These are phyloP conservation scores for Penicillium sp. DNA, from an alignment of 2,329 filamentous ascomycete genomes.

Conservation along the genomic window DNA sequence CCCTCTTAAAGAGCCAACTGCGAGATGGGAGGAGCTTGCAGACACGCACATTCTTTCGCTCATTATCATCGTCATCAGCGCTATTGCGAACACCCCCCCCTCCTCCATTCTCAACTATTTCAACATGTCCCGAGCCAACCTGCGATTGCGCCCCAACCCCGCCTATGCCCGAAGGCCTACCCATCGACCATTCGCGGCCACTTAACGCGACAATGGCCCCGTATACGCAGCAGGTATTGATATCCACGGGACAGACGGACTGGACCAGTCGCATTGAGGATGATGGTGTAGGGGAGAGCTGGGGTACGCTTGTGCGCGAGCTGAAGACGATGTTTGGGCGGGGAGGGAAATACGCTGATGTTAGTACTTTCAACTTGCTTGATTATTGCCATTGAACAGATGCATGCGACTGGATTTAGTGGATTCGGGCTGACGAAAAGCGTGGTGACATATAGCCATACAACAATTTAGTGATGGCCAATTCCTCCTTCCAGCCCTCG, in stretches of 20 bases:
- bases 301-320: constrained; percentile 55
- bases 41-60: neutral
- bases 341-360: constrained; percentile 64
- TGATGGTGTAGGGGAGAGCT: constrained; percentile 54
- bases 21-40: neutral
- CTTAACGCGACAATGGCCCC: constrained; percentile 73
- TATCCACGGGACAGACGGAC: constrained; percentile 75
- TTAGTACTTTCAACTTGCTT: constrained; percentile 18
- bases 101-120: constrained; percentile 44
- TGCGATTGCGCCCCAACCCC: constrained; percentile 72
- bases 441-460: constrained; percentile 59
- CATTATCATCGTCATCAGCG: constrained; percentile 2
- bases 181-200: constrained; percentile 67
- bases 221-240: constrained; percentile 77
- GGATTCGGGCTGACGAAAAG: constrained; percentile 4
- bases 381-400: neutral
- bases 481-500: constrained; percentile 67
- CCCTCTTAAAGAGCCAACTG: neutral
- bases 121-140: constrained; percentile 68
- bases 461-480: constrained; percentile 73
- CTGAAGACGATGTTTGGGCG: constrained; percentile 65
- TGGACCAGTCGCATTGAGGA: constrained; percentile 85
- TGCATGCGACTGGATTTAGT: neutral
- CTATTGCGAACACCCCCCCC: neutral
- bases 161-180: constrained; percentile 64